A percentile compares a stretch with the other conserved stretches of the same genome.
These are phyloP conservation scores for Centrapalus pauciflorus DNA, from an alignment of 129 eudicot species.

Conservation along the genomic window DNA sequence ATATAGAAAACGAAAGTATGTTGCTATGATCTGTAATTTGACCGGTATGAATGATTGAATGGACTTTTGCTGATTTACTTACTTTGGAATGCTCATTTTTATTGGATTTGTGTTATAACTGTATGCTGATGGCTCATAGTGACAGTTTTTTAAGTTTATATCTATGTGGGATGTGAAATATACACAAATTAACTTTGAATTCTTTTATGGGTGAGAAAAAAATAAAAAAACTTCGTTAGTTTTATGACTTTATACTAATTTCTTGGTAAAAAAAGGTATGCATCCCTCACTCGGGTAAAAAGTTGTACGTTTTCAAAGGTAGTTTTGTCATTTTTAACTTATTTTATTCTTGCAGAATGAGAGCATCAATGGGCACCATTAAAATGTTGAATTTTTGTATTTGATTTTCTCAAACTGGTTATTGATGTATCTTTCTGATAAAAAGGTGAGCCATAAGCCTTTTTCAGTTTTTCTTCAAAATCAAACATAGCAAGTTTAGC, in stretches of 20 bases:
- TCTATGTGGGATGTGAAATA: too few species aligned
- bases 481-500: neutral
- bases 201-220: too few species aligned
- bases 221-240: too few species aligned
- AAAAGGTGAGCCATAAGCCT: conserved; percentile 42
- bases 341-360: conserved; percentile 68
- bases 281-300: conserved; percentile 6
- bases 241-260: too few species aligned
- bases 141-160: conserved; percentile 13
- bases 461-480: neutral
- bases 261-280: conserved; percentile 83
- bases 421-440: conserved; percentile 76
- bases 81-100: neutral
- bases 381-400: conserved; percentile 74
- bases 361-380: conserved; percentile 59
- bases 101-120: neutral
- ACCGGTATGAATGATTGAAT: neutral
- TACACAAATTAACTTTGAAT: too few species aligned
- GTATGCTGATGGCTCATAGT: neutral
- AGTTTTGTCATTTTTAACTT: neutral
- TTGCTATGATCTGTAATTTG: neutral
- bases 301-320: neutral
- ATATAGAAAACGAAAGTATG: too few species aligned
- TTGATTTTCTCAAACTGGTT: conserved; percentile 78
- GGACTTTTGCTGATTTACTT: neutral